A percentile compares a stretch with the other conserved stretches of the same genome.
Conservation (phyloP, 441 rosid genomes). For the Francoa sonchifolia region DNA sequence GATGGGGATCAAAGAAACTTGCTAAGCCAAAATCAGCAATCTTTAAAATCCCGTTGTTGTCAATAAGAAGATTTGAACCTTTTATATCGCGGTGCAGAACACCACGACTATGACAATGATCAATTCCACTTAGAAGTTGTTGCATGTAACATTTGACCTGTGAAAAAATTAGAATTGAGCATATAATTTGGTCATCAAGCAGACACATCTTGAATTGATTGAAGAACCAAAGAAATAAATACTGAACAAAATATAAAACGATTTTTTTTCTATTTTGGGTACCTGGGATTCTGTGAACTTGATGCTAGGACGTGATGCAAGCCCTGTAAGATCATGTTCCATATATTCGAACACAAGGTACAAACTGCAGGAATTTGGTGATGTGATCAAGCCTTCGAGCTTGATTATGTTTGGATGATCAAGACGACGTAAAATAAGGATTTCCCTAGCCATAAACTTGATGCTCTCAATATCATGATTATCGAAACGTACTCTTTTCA, state of each 20-base stretch:
- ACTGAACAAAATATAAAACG: no score
- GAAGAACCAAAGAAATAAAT: no score
- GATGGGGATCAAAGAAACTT: conserved; percentile 45
- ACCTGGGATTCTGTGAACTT: conserved; percentile 92
- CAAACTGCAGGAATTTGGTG: conserved; percentile 52
- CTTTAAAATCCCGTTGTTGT: conserved; percentile 68
- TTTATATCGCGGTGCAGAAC: conserved; percentile 89
- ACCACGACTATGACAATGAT: conserved; percentile 75
- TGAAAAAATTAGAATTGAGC: conserved; percentile 4
- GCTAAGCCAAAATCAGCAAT: conserved; percentile 94
- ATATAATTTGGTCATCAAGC: no score
- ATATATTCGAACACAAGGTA: conserved; percentile 93
- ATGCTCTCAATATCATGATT: conserved; percentile 67
- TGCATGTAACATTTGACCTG: conserved; percentile 95
- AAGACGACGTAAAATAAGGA: conserved; percentile 55
- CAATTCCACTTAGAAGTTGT: conserved; percentile 88
- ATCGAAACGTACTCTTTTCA: conserved; percentile 76
- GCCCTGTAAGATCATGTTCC: conserved; percentile 96
- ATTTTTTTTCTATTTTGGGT: no score
- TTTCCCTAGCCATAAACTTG: conserved; percentile 92
- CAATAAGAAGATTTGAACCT: conserved; percentile 86
- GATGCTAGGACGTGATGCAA: conserved; percentile 58
- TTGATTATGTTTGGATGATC: conserved; percentile 85
- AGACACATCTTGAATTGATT: no score
- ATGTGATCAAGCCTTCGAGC: conserved; percentile 76